Evolutionary conservation across 1,284 basidiomycete species (phyloP).

Genomic region (Puccinia triticina): DNA sequence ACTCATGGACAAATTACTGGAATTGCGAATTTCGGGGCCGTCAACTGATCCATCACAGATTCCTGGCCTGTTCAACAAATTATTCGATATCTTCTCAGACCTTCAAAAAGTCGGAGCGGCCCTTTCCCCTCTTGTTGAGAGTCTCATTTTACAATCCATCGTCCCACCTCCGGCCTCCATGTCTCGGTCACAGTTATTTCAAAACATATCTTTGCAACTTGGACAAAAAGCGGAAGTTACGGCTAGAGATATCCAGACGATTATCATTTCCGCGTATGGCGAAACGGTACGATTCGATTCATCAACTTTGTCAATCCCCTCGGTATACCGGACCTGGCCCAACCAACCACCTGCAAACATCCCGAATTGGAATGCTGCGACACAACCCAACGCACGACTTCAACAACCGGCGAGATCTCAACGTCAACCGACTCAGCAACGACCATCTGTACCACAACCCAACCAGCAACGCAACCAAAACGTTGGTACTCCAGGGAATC

Average conservation of each 20-base stretch:
- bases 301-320: neutral
- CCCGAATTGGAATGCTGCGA: no score
- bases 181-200: no score
- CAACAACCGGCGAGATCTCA: no score
- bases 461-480: neutral
- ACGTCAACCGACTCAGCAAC: neutral
- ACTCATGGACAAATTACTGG: neutral
- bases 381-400: no score
- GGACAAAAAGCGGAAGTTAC: neutral
- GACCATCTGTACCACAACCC: neutral
- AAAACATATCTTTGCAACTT: slow-evolving; percentile 3
- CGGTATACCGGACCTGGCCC: neutral
- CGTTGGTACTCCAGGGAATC: neutral
- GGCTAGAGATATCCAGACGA: neutral
- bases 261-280: no score
- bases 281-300: no score
- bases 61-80: no score
- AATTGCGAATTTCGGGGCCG: neutral
- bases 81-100: no score
- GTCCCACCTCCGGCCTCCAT: neutral
- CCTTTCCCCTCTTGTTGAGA: slow-evolving; percentile 7
- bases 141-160: neutral
- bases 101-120: no score
- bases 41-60: neutral
- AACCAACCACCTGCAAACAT: neutral